These are phyloP conservation scores for Fusarium proliferatum DNA, from an alignment of 2,329 filamentous ascomycete species.

Conservation along the genomic window DNA sequence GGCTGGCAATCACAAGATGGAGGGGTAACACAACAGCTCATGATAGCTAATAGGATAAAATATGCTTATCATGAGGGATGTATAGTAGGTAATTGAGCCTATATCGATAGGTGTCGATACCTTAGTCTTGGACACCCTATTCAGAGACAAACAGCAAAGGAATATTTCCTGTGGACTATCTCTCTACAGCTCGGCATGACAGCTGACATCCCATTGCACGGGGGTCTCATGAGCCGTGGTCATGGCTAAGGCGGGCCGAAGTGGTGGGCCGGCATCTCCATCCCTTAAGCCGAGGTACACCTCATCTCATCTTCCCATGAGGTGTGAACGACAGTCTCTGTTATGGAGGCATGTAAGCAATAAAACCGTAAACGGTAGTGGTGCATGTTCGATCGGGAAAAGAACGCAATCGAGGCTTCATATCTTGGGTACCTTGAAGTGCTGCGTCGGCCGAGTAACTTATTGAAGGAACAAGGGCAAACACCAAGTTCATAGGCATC, in stretches of 20 bases:
- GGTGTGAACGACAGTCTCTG: background rate
- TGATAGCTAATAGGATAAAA: slow-evolving; percentile 4
- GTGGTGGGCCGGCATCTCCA: slow-evolving; percentile 17
- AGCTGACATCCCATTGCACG: background rate
- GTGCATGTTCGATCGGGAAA: background rate
- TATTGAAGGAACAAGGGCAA: background rate
- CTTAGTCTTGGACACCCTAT: background rate
- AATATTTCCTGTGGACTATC: background rate
- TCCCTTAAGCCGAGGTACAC: slow-evolving; percentile 35
- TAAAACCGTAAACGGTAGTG: background rate
- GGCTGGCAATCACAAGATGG: slow-evolving; percentile 14
- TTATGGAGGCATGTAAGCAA: background rate
- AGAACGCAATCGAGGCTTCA: background rate
- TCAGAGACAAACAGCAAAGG: background rate
- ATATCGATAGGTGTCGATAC: background rate
- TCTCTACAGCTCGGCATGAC: slow-evolving; percentile 16
- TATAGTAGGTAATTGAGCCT: background rate
- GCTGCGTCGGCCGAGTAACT: background rate
- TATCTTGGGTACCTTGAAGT: background rate
- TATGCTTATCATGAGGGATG: background rate
- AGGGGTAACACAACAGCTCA: slow-evolving; percentile 24
- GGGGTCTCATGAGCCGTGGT: slow-evolving; percentile 34
- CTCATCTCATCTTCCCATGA: background rate
- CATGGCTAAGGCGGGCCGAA: slow-evolving; percentile 16
- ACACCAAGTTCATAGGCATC: background rate